Evolutionary conservation across 352 stramenopile species (phyloP), one percentile per base, ranked within the genome.

Genomic region (Phytophthora niederhauseri): DNA sequence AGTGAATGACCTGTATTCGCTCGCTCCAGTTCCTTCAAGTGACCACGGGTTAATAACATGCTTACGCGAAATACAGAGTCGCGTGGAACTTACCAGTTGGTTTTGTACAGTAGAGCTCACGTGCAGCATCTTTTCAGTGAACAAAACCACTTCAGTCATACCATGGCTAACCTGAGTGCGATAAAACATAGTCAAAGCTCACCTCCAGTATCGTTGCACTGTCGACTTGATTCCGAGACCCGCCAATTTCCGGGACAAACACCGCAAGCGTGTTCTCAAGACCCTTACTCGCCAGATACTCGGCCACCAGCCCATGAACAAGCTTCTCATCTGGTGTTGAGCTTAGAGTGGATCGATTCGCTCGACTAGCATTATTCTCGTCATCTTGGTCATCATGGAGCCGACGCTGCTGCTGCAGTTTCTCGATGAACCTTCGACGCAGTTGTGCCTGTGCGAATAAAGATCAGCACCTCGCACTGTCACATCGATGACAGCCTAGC

Each of bases 191-290:
- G 2, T 7, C 11, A 31, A 26, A 12, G 14, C 7, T 17, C 66
- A 84, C 78, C 64, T 86, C 64, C 3, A 87, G 45, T 46, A 90
- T 82, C 20, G 84, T 82, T 0, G 77, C 70, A 26, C 61, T 72
- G 3, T 81, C 66, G 0, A 91, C 61, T 59, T 83, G 69, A 34
- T 85, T 83, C n/a, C 72, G 68, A 2, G 46, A 49, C 0, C 84
- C 82, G 3, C 82, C 85, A 7, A 87, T 81, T 72, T 93, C 85
- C 0, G 84, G 85, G 4, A 92, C 68, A 72, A 92, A 93, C 17
- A 93, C 85, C 0, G 84, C 82, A 1, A 81, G 53, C 15, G 80
- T 89, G 66, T 92, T 83, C 56, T 91, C 82, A 20, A 93, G 66
- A 1, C 53, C 66, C 15, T 81, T 81, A 19, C 28, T 73, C 31